A percentile compares a stretch with the other conserved stretches of the same genome.
Conservation (phyloP, 257 asterid genomes). For the Solanum dulcamara region DNA sequence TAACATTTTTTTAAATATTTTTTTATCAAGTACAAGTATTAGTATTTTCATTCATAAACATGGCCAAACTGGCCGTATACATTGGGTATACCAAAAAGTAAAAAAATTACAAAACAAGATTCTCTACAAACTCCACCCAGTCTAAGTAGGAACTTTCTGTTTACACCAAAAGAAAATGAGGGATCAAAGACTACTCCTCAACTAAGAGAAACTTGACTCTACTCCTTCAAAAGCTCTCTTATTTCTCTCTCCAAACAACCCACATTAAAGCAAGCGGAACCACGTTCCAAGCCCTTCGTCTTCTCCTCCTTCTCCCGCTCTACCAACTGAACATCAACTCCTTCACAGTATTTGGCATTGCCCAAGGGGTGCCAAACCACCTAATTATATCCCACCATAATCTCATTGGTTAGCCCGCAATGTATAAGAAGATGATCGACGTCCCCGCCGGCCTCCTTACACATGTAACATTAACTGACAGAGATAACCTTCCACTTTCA, state of each 20-base stretch:
- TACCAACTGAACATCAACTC: background rate
- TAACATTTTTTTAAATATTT: background rate
- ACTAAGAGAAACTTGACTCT: background rate
- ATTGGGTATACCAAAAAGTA: background rate
- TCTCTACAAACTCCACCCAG: background rate
- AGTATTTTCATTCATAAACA: background rate
- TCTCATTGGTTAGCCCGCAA: background rate
- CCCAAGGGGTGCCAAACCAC: background rate
- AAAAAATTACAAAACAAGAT: background rate
- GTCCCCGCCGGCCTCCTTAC: background rate
- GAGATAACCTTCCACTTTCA: background rate
- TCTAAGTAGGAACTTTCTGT: background rate
- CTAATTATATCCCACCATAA: background rate
- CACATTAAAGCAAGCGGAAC: background rate
- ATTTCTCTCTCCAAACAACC: background rate
- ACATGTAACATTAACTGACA: background rate
- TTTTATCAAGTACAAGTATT: background rate
- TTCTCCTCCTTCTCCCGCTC: background rate
- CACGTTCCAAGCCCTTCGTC: background rate
- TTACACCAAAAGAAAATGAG: background rate
- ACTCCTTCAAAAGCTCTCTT: background rate
- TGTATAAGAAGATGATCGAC: background rate
- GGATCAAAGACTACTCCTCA: background rate
- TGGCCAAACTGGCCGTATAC: background rate
- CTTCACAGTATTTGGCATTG: background rate